Evolutionary conservation across 805 yeast genomes (phyloP).

Genomic region (Candida ortonii): DNA sequence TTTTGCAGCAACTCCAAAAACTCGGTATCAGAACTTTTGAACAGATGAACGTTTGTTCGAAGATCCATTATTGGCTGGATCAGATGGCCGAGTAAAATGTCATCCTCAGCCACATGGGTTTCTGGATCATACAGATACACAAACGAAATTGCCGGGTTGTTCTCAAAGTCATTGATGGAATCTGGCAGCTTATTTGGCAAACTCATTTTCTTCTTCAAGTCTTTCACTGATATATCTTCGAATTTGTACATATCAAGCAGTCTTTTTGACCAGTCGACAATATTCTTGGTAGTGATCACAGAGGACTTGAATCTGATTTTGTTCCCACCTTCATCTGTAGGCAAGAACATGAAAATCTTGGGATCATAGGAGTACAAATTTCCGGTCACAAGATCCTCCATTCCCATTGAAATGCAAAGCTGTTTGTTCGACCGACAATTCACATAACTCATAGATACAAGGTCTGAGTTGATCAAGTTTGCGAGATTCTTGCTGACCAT

Average conservation of each 20-base stretch:
- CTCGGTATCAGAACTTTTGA: slow-evolving; percentile 46
- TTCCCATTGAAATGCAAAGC: slow-evolving; percentile 53
- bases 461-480: slow-evolving; percentile 8
- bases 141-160: slow-evolving; percentile 46
- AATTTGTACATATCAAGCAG: slow-evolving; percentile 45
- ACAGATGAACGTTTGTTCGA: slow-evolving; percentile 53
- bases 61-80: slow-evolving; percentile 58
- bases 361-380: slow-evolving; percentile 19
- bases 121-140: slow-evolving; percentile 53
- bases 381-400: slow-evolving; percentile 31
- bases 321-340: slow-evolving; percentile 50
- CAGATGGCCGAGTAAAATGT: slow-evolving; percentile 55
- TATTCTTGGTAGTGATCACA: slow-evolving; percentile 26
- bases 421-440: slow-evolving; percentile 51
- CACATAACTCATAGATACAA: slow-evolving; percentile 46
- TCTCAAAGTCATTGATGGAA: slow-evolving; percentile 26
- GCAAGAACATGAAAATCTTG: slow-evolving; percentile 38
- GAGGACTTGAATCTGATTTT: slow-evolving; percentile 40
- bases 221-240: slow-evolving; percentile 27
- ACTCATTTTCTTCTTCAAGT: slow-evolving; percentile 24
- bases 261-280: slow-evolving; percentile 46
- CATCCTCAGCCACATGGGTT: slow-evolving; percentile 57
- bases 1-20: slow-evolving; percentile 37
- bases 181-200: slow-evolving; percentile 14
- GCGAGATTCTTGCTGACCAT: slow-evolving; percentile 47